Base-by-base conservation (phyloP, 441 rosid genomes). In the Adansonia rubrostipa region DNA sequence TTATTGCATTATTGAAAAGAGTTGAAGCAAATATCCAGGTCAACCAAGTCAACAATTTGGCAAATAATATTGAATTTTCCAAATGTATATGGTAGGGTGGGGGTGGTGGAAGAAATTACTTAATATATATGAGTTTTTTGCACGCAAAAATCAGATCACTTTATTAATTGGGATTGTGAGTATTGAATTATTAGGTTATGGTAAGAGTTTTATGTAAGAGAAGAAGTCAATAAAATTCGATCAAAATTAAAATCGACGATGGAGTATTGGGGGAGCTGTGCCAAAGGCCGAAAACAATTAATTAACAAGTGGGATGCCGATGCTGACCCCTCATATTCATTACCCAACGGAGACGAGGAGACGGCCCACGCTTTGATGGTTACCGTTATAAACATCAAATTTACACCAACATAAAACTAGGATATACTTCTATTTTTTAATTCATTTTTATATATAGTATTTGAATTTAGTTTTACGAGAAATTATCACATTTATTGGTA, bases 11-110 rank as follows among this genome's bases (percentile, higher is more conserved):
- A 9, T 11, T 10, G 5, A 9, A 13, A 58, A 20, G 33, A 60
- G 10, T 20, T 60, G 28, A 22, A 10, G 15, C 36, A 22, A 0
- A 28, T 2, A 1, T 75, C 70, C 74, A 79, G 80, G 87, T 84
- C 87, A 79, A 79, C 81, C 73, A 62, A 81, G 86, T 84, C 84
- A 84, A 80, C 70, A 57, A 56, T 7, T 62, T 75, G 58, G 68
- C 58, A 22, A 44, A 45, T n/a, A 45, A 9, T 33, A 48, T 70
- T 70, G 17, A 28, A 40, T 64, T 50, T 50, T 0, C 54, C 6
- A 50, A 50, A 50, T 40, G 44, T 40, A 40, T 4, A 40, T 4
- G 5, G 44, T 40, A 40, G 44, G 44, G 44, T 40, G 44, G 44
- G 44, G 44, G 5, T 4, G 44, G 3, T 28, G 33, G 33, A 28